Evolutionary conservation across 1,284 basidiomycete genomes (phyloP).

Genomic region (Exobasidium cylindrosporum): DNA sequence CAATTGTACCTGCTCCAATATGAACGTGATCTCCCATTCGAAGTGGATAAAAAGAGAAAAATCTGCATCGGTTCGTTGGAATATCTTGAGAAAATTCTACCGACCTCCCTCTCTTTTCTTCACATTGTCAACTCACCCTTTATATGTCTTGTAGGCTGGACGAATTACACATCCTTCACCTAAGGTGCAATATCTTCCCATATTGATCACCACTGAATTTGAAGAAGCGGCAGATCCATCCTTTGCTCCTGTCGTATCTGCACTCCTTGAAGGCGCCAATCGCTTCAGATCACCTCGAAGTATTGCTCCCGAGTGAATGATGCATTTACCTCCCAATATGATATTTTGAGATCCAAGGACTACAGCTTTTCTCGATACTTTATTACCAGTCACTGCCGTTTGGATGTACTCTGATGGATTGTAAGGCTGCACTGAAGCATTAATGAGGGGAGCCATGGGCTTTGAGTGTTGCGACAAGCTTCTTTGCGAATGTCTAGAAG

Average conservation of each 20-base stretch:
- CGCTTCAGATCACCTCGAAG: constrained; percentile 77
- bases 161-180: constrained; percentile 82
- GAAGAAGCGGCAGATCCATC: background rate
- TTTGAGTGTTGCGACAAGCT: too few species aligned
- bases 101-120: background rate
- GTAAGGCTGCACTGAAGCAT: constrained; percentile 16
- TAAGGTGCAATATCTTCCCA: constrained; percentile 87
- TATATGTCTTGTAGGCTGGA: constrained; percentile 61
- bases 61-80: too few species aligned
- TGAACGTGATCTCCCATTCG: constrained; percentile 93
- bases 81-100: background rate
- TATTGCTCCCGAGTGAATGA: constrained; percentile 82
- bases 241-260: constrained; percentile 15
- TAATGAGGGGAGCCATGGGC: constrained; percentile 4
- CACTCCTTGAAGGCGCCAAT: constrained; percentile 27
- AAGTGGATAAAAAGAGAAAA: constrained; percentile 97
- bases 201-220: constrained; percentile 74
- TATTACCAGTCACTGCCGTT: constrained; percentile 73
- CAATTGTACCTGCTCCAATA: constrained; percentile 78
- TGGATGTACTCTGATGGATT: constrained; percentile 42
- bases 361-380: constrained; percentile 86
- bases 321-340: constrained; percentile 92
- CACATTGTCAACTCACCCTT: constrained; percentile 62
- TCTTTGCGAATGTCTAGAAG: too few species aligned
- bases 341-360: constrained; percentile 95